These are phyloP conservation scores for Aspergillus costaricaensis DNA, from an alignment of 2,329 filamentous ascomycete species.

Conservation along the genomic window DNA sequence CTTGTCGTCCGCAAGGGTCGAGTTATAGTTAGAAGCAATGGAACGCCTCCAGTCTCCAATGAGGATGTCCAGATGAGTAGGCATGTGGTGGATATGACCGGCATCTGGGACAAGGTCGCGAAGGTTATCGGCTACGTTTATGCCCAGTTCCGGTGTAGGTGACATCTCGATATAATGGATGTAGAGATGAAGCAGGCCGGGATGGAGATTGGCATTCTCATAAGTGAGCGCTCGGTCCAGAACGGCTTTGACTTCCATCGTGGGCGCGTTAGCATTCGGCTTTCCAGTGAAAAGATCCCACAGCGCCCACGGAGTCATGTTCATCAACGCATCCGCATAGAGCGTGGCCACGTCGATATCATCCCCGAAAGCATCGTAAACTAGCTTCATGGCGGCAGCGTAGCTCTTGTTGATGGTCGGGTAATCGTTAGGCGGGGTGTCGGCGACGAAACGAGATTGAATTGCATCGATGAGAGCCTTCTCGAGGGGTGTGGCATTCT, in stretches of 20 bases:
- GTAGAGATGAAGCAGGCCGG: constrained; percentile 71
- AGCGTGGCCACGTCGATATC: constrained; percentile 64
- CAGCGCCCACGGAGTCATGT: constrained; percentile 63
- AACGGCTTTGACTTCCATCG: constrained; percentile 58
- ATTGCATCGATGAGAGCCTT: constrained; percentile 64
- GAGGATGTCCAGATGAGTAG: constrained; percentile 71
- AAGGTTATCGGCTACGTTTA: constrained; percentile 63
- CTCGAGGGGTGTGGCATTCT: constrained; percentile 54
- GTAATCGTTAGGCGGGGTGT: constrained; percentile 51
- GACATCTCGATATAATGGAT: constrained; percentile 80
- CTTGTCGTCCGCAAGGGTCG: constrained; percentile 67
- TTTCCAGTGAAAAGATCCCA: constrained; percentile 62
- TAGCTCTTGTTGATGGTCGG: constrained; percentile 59
- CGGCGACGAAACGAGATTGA: constrained; percentile 58
- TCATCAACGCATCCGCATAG: constrained; percentile 67
- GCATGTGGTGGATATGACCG: constrained; percentile 74
- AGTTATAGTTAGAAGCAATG: constrained; percentile 66
- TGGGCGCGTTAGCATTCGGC: constrained; percentile 56
- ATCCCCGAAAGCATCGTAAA: constrained; percentile 53
- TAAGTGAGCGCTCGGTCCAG: constrained; percentile 60
- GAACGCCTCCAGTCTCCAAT: constrained; percentile 69
- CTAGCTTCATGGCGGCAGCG: constrained; percentile 60
- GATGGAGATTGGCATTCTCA: constrained; percentile 55
- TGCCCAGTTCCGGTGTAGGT: constrained; percentile 60
- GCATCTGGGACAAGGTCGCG: constrained; percentile 67